Evolutionary conservation across 306 rosid species (phyloP).

Genomic region (Astragalus membranaceus): DNA sequence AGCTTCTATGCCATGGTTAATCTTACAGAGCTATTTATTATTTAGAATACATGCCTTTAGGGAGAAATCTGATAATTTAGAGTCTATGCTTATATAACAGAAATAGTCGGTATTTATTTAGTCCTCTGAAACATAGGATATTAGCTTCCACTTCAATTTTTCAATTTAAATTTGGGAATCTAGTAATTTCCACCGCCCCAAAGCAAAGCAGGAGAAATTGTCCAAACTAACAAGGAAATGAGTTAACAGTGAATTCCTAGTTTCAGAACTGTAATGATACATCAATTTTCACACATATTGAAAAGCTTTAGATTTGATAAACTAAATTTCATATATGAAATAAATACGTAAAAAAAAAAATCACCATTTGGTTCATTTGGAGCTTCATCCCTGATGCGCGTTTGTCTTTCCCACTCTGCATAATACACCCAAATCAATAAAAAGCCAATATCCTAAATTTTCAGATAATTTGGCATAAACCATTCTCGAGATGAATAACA

Average conservation of each 20-base stretch:
- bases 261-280: background rate
- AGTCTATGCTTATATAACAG: too few species aligned
- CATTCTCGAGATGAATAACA: too few species aligned
- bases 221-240: background rate
- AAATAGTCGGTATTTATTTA: background rate
- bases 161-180: too few species aligned
- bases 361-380: conserved; percentile 23
- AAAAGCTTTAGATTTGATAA: background rate
- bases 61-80: too few species aligned
- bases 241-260: background rate
- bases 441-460: too few species aligned
- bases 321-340: too few species aligned
- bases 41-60: too few species aligned
- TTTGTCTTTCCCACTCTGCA: conserved; percentile 26
- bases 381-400: conserved; percentile 11
- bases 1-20: too few species aligned
- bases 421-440: conserved; percentile 9
- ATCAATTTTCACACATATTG: background rate
- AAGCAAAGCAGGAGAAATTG: background rate
- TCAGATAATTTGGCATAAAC: too few species aligned
- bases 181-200: background rate
- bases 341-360: too few species aligned
- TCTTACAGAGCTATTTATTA: too few species aligned
- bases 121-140: background rate
- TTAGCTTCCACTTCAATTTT: background rate